Evolutionary conservation across 2,329 filamentous ascomycete genomes (phyloP), one percentile per base, ranked within the genome.

Genomic region (Botrytis elliptica): DNA sequence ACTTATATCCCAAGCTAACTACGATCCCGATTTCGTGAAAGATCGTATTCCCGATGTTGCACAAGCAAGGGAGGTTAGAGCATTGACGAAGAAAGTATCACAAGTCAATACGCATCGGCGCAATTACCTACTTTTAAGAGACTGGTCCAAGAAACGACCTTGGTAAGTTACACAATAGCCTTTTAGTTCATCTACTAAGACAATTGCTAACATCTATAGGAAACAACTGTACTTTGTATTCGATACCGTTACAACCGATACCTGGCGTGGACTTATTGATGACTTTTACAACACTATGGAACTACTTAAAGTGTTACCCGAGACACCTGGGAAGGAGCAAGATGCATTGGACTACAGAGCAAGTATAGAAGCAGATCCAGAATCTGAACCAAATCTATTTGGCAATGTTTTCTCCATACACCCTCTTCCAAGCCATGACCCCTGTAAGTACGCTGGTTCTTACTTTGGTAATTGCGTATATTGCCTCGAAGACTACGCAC

Each of bases 91-190:
- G 44, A 74, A 72, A 29, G 71, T 77, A 2, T 49, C 62, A 6
- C 49, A 76, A 44, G 68, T 75, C 20, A 77, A 78, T 36, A 33
- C 59, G n/a, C 29, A 74, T 3, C 52, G 77, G 42, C 72, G 76
- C 18, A 75, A 76, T 59, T 75, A 72, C 38, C 67, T 75, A 18
- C 52, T 76, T 6, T 70, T 78, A 14, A 63, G 73, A 66, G 75
- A 78, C 42, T 78, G 77, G 77, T 72, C 65, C 29, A 74, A 77
- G 62, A 65, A 52, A 18, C 64, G 75, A 7, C 76, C 76, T 10
- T 78, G 75, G 76, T 73, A 74, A 73, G 66, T 72, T 22, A 71
- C n/a, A 38, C 9, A 1, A 29, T 6, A 59, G n/a, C 16, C 20
- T 25, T 14, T 49, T 20, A 22, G n/a, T 4, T 70, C 25, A 16